Conservation (phyloP, 805 yeast species). For the Saccharomyces paradoxus region DNA sequence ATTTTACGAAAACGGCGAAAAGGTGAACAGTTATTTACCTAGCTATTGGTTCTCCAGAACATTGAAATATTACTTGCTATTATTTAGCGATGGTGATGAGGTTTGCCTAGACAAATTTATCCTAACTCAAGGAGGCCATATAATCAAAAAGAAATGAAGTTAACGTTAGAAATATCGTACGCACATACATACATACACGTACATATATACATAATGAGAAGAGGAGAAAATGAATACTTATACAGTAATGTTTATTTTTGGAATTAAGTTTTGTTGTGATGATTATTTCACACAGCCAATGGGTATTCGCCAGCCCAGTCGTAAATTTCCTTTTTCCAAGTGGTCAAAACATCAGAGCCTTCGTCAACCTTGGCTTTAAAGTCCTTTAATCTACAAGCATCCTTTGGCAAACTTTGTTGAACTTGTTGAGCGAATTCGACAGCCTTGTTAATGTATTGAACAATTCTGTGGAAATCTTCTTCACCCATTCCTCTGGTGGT, state of each 20-base stretch:
- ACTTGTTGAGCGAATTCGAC: slow-evolving; percentile 66
- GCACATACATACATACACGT: background rate
- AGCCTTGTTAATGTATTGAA: slow-evolving; percentile 69
- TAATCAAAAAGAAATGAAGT: slow-evolving; percentile 32
- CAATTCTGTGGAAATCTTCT: slow-evolving; percentile 75
- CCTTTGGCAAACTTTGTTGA: slow-evolving; percentile 77
- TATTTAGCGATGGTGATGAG: slow-evolving; percentile 38
- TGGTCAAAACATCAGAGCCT: slow-evolving; percentile 60
- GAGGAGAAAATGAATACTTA: background rate
- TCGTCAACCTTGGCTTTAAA: slow-evolving; percentile 76
- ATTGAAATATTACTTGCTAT: slow-evolving; percentile 45
- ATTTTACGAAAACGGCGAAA: slow-evolving; percentile 24
- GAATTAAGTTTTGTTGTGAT: background rate
- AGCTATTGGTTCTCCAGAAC: slow-evolving; percentile 55
- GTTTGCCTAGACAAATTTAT: slow-evolving; percentile 47
- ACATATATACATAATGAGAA: background rate
- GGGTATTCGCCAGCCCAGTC: slow-evolving; percentile 90
- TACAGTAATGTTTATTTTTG: slow-evolving; percentile 3
- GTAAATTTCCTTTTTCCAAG: slow-evolving; percentile 68
- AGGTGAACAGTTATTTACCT: slow-evolving; percentile 32
- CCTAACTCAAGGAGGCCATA: slow-evolving; percentile 57
- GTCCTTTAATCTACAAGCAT: slow-evolving; percentile 91
- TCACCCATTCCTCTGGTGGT: slow-evolving; percentile 92
- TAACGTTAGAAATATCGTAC: slow-evolving; percentile 1
- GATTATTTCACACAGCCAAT: slow-evolving; percentile 40